A percentile compares a stretch with the other conserved stretches of the same genome.
These are phyloP conservation scores for Sporothrix euskadiensis DNA, from an alignment of 2,329 filamentous ascomycete genomes.

Conservation along the genomic window DNA sequence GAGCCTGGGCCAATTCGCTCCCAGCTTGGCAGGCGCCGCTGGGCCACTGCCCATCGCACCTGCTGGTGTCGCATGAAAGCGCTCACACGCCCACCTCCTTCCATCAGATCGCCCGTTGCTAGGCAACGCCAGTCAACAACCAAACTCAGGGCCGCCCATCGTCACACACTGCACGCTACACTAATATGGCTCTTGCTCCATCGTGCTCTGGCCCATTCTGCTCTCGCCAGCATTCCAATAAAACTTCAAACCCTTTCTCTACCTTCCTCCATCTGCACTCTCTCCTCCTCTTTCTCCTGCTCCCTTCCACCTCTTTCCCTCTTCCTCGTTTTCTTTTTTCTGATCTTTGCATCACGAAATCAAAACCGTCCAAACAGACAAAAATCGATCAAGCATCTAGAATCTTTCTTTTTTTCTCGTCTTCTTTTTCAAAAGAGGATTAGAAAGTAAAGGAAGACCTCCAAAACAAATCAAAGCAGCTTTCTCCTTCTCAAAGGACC, in stretches of 20 bases:
- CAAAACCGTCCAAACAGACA: not conserved
- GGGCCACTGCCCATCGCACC: not conserved
- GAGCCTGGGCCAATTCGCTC: constrained; percentile 7
- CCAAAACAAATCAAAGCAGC: constrained; percentile 7
- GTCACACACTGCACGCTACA: constrained; percentile 23
- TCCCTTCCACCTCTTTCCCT: constrained; percentile 12
- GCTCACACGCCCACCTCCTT: not conserved
- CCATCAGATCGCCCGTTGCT: constrained; percentile 29
- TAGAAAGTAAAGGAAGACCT: constrained; percentile 13
- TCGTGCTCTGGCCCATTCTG: constrained; percentile 6
- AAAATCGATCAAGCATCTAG: not conserved
- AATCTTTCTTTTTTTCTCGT: constrained; percentile 19
- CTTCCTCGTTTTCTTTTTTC: not conserved
- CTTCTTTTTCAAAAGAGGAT: constrained; percentile 9
- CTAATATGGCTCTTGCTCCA: constrained; percentile 7
- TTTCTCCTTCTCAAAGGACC: constrained; percentile 16
- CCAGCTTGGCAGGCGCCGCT: constrained; percentile 16
- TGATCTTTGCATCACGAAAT: constrained; percentile 6
- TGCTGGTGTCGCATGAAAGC: constrained; percentile 7
- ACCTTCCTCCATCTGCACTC: constrained; percentile 7
- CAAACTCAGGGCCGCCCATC: constrained; percentile 17
- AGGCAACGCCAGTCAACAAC: constrained; percentile 34
- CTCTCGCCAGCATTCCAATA: constrained; percentile 32
- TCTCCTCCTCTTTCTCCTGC: not conserved
- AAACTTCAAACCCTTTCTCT: constrained; percentile 28